Percentiles rank a stretch among this genome's conserved stretches.
Conservation (phyloP, 371 early-diverging fungal genomes). For the Mucor velutinosus region DNA sequence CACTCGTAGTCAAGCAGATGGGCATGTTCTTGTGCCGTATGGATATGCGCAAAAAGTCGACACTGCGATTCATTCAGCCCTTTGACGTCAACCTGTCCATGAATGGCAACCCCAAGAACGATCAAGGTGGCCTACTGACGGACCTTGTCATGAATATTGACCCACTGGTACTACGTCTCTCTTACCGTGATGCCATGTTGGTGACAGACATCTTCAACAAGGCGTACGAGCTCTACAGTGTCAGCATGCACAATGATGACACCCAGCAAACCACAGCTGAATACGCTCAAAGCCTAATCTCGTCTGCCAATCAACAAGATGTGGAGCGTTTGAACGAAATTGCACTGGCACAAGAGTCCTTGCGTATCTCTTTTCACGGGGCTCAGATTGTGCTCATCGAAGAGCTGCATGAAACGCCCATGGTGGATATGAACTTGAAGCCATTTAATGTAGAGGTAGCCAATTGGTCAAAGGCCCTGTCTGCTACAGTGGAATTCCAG, state of each 20-base stretch:
- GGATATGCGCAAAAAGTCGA: slow-evolving; percentile 79
- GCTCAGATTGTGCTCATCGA: slow-evolving; percentile 89
- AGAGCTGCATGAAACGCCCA: slow-evolving; percentile 89
- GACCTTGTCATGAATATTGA: slow-evolving; percentile 64
- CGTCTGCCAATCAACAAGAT: background rate
- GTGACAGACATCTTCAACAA: slow-evolving; percentile 84
- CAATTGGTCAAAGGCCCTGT: slow-evolving; percentile 87
- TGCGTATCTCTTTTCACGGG: slow-evolving; percentile 70
- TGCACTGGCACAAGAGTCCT: slow-evolving; percentile 32
- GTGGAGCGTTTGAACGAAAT: slow-evolving; percentile 10
- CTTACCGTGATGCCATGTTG: slow-evolving; percentile 85
- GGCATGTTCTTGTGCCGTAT: slow-evolving; percentile 93
- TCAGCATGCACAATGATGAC: background rate
- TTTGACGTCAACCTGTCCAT: slow-evolving; percentile 81
- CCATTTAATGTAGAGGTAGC: slow-evolving; percentile 77
- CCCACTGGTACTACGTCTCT: slow-evolving; percentile 69
- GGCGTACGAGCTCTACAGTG: slow-evolving; percentile 61
- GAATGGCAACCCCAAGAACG: slow-evolving; percentile 52
- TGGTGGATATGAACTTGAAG: slow-evolving; percentile 83
- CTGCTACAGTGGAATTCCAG: slow-evolving; percentile 71
- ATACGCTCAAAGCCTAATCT: slow-evolving; percentile 5
- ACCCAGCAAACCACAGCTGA: background rate
- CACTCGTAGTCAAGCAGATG: slow-evolving; percentile 77
- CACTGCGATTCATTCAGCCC: slow-evolving; percentile 85
- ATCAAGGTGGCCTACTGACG: slow-evolving; percentile 22